These are phyloP conservation scores for Vanderwaltozyma yarrowii DNA, from an alignment of 805 yeast species.

Conservation along the genomic window DNA sequence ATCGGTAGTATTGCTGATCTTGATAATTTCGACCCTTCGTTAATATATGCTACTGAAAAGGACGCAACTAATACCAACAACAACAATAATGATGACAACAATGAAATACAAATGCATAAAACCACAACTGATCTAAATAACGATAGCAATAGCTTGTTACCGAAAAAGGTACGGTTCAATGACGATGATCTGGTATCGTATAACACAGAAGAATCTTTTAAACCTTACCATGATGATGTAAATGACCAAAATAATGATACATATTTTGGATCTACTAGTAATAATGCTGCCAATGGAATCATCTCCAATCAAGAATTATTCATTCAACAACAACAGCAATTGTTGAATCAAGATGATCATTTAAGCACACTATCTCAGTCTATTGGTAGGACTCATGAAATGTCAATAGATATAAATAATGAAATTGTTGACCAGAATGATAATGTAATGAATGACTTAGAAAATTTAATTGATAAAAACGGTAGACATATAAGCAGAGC, in stretches of 20 bases:
- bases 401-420: conserved; percentile 37
- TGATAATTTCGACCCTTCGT: conserved; percentile 8
- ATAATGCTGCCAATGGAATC: neutral
- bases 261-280: too few relatives aligned
- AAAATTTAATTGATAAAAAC: conserved; percentile 35
- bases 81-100: too few relatives aligned
- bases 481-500: conserved; percentile 35
- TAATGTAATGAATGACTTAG: conserved; percentile 38
- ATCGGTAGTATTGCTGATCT: conserved; percentile 9
- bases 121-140: too few relatives aligned
- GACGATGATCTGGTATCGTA: conserved; percentile 10
- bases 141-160: neutral
- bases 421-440: conserved; percentile 42
- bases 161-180: conserved; percentile 18
- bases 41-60: too few relatives aligned
- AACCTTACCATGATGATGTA: conserved; percentile 20
- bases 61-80: too few relatives aligned
- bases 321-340: conserved; percentile 37
- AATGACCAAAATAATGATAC: neutral
- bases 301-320: conserved; percentile 30
- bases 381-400: conserved; percentile 34
- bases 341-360: conserved; percentile 37
- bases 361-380: conserved; percentile 34
- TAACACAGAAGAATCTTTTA: conserved; percentile 4
- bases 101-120: too few relatives aligned